Base-by-base conservation (phyloP, 805 yeast species). In the Candida glaebosa region DNA sequence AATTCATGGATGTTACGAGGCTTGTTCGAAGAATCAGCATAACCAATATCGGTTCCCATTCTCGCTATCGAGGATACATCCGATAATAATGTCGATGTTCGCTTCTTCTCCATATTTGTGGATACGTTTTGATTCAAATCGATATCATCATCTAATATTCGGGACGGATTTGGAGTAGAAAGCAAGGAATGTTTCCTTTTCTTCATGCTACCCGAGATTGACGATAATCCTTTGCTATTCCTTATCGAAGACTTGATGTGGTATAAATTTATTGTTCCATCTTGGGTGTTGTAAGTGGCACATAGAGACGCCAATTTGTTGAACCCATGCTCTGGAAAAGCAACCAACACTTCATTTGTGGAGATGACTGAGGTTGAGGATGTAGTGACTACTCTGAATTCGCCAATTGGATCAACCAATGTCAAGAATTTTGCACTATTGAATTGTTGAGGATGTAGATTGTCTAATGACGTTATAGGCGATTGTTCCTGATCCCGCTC, bases 351-450 rank as follows among this genome's bases (percentile, higher is more conserved):
- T 52, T 85, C 93, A 37, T 67, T 63, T 2, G 76, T 58, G 0
- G 85, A 71, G 20, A 86, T 76, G 2, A 79, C 75, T 0, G 87
- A 76, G 0, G 84, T 81, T 2, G 89, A 79, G 0, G 88, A 79
- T 0, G 91, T 80, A 1, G 81, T 79, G 3, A 88, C 75, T 3
- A 79, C 65, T 2, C 95, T 88, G 42, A 86, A 71, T 3, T 87
- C 93, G 2, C 79, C 76, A 45, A 84, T 63, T 1, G 96, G 91
- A 55, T 87, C 95, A 1, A 81, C 71, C 44, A 88, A 56, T 0
- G 95, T 80, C 40, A 87, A 67, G 49, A 86, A 84, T 39, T 66
- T 54, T 31, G 61, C 69, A 33, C 57, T 46, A 41, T 46, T 56
- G 17, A 62, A 44, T 37, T 51, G 63, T 5, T 54, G 52, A 20